Evolutionary conservation across 495 filamentous ascomycete species (phyloP).

Genomic region (Aspergillus ellipticus): DNA sequence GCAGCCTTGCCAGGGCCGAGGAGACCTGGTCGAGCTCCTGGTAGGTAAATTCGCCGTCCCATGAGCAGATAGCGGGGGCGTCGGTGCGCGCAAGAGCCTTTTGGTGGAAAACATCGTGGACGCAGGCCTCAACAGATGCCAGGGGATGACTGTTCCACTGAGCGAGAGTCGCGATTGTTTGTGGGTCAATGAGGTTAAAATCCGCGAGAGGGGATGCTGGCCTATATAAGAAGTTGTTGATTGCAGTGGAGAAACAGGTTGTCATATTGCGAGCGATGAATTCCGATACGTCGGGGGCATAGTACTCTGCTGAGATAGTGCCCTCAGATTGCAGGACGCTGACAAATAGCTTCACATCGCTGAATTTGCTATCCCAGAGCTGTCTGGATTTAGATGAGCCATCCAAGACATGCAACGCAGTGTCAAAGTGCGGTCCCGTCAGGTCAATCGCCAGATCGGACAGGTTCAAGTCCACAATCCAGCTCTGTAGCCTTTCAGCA

Average conservation of each 20-base stretch:
- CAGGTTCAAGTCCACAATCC: neutral
- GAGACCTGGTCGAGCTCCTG: neutral
- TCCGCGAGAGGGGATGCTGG: neutral
- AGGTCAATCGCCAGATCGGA: neutral
- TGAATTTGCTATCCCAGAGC: neutral
- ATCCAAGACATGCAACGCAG: neutral
- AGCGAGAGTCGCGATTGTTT: neutral
- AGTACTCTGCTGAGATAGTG: neutral
- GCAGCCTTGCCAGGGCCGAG: neutral
- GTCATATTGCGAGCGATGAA: neutral
- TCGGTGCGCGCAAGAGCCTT: neutral
- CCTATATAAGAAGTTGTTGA: neutral
- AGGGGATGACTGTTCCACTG: neutral
- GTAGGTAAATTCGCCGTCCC: neutral
- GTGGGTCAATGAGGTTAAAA: neutral
- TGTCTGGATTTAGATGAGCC: neutral
- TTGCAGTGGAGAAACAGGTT: neutral
- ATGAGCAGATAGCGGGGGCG: neutral
- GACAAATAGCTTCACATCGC: neutral
- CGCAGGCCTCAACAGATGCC: neutral
- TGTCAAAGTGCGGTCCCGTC: neutral
- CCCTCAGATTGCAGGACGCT: neutral
- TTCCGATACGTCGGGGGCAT: neutral
- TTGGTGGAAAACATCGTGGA: neutral
- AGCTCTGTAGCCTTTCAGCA: neutral